Evolutionary conservation across 1,139 yeast species (phyloP).

Genomic region (Debaryomycetaceae sp.): DNA sequence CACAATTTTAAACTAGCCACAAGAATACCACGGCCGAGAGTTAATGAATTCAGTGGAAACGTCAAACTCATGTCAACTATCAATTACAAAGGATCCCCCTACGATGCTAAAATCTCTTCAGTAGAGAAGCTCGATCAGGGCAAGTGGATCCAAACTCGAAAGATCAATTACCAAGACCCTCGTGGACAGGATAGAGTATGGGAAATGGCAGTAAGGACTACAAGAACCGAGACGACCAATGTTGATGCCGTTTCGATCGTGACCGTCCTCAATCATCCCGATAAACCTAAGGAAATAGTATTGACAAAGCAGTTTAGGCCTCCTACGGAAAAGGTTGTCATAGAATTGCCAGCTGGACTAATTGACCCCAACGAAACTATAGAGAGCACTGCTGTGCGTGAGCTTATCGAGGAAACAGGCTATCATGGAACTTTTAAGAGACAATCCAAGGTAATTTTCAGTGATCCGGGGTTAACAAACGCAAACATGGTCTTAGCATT

Average conservation of each 20-base stretch:
- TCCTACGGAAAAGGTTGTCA: constrained; percentile 81
- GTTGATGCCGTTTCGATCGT: constrained; percentile 89
- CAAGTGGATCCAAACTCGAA: constrained; percentile 48
- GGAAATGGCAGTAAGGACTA: constrained; percentile 88
- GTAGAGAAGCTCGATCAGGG: constrained; percentile 31
- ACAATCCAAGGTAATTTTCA: constrained; percentile 58
- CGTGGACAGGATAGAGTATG: constrained; percentile 65
- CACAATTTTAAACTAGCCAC: neutral
- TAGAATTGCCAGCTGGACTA: constrained; percentile 94
- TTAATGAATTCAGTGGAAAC: neutral
- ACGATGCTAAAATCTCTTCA: constrained; percentile 29
- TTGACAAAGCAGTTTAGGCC: constrained; percentile 90
- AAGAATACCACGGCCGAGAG: neutral
- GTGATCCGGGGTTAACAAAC: constrained; percentile 94
- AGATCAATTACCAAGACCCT: constrained; percentile 69
- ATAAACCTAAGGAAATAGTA: constrained; percentile 50
- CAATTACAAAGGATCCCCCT: constrained; percentile 29
- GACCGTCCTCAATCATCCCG: constrained; percentile 57
- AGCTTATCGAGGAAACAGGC: constrained; percentile 89
- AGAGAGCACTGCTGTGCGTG: constrained; percentile 80
- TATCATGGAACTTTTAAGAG: constrained; percentile 61
- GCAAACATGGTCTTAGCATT: constrained; percentile 81
- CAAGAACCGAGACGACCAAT: constrained; percentile 63
- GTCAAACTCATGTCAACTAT: constrained; percentile 3
- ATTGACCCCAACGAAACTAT: constrained; percentile 80